Conservation (phyloP, 1,284 basidiomycete species). For the Amylostereum areolatum region DNA sequence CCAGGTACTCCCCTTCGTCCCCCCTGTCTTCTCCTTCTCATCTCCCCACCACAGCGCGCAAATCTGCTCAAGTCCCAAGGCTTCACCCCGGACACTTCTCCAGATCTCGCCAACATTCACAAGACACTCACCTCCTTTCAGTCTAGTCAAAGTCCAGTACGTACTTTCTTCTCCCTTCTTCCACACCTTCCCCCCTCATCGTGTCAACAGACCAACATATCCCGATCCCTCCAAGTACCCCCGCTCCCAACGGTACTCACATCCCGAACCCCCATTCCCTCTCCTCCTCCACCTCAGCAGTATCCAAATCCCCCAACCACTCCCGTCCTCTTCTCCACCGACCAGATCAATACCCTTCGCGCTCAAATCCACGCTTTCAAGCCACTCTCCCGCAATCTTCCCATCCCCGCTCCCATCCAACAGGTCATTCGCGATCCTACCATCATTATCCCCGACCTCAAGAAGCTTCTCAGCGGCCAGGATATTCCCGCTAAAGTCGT, state of each 20-base stretch:
- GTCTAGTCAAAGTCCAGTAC: too few relatives aligned
- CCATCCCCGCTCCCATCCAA: slow-evolving; percentile 78
- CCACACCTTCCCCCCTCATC: too few relatives aligned
- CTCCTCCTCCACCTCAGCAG: too few relatives aligned
- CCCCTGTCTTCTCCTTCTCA: background rate
- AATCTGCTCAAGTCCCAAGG: slow-evolving; percentile 26
- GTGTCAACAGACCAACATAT: slow-evolving; percentile 16
- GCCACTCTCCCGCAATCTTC: slow-evolving; percentile 71
- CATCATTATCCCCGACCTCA: slow-evolving; percentile 52
- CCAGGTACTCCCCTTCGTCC: slow-evolving; percentile 16
- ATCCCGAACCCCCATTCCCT: too few relatives aligned
- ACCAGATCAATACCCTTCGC: slow-evolving; percentile 82
- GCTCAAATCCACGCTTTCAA: slow-evolving; percentile 91
- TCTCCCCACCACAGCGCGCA: slow-evolving; percentile 32
- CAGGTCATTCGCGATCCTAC: slow-evolving; percentile 69
- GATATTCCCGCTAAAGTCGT: slow-evolving; percentile 64
- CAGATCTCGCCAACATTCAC: slow-evolving; percentile 28
- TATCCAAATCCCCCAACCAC: too few relatives aligned
- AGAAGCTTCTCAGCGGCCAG: slow-evolving; percentile 53
- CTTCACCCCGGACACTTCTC: slow-evolving; percentile 27
- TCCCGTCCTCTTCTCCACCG: slow-evolving; percentile 75
- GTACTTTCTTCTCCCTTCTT: too few relatives aligned
- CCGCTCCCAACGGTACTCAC: slow-evolving; percentile 20
- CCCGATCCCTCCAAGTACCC: slow-evolving; percentile 8
- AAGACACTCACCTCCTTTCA: too few relatives aligned